These are phyloP conservation scores for Erodium maritimum DNA, from an alignment of 345 rosid species.

Conservation along the genomic window DNA sequence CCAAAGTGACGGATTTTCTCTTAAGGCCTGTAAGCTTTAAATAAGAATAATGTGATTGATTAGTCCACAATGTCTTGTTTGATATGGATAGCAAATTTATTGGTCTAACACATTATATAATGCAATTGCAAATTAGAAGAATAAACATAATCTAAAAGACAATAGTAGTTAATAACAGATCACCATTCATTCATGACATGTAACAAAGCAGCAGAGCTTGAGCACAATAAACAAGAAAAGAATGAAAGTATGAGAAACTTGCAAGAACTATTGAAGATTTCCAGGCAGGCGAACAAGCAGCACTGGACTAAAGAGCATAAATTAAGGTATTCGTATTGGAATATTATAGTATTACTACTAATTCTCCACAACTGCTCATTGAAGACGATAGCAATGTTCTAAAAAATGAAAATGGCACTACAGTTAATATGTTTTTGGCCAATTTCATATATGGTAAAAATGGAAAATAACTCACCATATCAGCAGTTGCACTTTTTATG, in stretches of 20 bases:
- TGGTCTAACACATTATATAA: too few species aligned
- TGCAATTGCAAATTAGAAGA: neutral
- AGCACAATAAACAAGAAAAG: neutral
- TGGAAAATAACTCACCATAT: conserved; percentile 52
- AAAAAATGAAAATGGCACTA: neutral
- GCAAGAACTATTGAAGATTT: too few species aligned
- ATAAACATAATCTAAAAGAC: neutral
- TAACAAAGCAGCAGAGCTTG: neutral
- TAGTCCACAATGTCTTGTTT: neutral
- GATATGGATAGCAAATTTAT: neutral
- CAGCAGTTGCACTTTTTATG: conserved; percentile 80
- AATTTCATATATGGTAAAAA: neutral
- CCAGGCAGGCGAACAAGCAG: neutral
- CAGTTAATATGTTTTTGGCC: neutral
- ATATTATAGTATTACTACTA: too few species aligned
- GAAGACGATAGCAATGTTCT: neutral
- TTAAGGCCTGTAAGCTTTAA: conserved; percentile 71
- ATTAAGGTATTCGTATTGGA: too few species aligned
- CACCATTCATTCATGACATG: neutral
- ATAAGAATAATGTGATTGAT: conserved; percentile 13
- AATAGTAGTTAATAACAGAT: neutral
- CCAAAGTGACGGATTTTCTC: conserved; percentile 48
- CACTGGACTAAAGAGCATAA: neutral
- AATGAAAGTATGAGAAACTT: too few species aligned
- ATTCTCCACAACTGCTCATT: too few species aligned